phyloP scores from a whole-genome alignment of 306 rosid genomes.

The Lotus japonicus region DNA sequence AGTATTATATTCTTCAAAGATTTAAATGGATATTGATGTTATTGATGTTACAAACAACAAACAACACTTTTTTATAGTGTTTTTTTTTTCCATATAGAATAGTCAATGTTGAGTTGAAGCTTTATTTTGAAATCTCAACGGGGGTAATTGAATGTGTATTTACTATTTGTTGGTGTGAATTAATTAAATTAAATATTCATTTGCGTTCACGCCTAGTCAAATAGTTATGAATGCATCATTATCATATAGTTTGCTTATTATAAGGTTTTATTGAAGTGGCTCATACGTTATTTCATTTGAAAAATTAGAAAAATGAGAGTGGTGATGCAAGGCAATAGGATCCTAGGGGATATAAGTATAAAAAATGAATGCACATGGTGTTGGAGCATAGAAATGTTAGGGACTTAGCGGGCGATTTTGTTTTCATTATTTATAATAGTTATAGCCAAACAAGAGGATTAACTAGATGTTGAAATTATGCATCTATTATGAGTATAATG shows the following conservation, averaged over 20 bases:
- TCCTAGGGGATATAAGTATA: not conserved
- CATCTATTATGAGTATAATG: not conserved
- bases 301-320: not conserved
- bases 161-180: too few relatives aligned
- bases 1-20: too few relatives aligned
- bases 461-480: not conserved
- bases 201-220: too few relatives aligned
- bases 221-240: too few relatives aligned
- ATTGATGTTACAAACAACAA: not conserved
- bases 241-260: too few relatives aligned
- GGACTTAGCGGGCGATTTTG: not conserved
- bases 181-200: too few relatives aligned
- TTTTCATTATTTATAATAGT: not conserved
- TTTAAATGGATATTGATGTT: too few relatives aligned
- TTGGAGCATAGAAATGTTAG: not conserved
- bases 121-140: slow-evolving; percentile 1
- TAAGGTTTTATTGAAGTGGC: not conserved
- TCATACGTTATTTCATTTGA: not conserved
- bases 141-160: not conserved
- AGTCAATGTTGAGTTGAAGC: not conserved
- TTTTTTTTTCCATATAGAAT: not conserved
- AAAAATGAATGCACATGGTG: not conserved
- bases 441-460: not conserved
- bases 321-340: not conserved
- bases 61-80: not conserved